These are phyloP conservation scores for Rhizophora apiculata DNA, from an alignment of 345 rosid genomes.

Conservation along the genomic window DNA sequence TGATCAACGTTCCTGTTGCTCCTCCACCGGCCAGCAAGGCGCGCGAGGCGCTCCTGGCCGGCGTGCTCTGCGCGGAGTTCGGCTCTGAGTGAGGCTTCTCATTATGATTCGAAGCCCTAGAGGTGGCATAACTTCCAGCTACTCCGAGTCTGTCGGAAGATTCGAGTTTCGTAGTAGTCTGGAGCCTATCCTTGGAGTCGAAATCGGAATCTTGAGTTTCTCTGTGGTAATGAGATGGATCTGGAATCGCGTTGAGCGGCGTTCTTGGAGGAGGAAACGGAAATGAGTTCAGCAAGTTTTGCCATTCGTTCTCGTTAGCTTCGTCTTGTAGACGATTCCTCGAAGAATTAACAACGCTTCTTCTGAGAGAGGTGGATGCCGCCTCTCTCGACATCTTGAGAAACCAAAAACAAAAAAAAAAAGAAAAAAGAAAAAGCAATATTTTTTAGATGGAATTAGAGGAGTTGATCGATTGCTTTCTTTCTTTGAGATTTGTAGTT, in stretches of 20 bases:
- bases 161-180: constrained; percentile 24
- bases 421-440: too few relatives aligned
- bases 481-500: too few relatives aligned
- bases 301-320: constrained; percentile 63
- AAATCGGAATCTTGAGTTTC: constrained; percentile 27
- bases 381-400: constrained; percentile 39
- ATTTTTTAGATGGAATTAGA: too few relatives aligned
- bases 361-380: constrained; percentile 25
- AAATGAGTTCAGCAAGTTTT: constrained; percentile 27
- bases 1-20: background rate
- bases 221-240: constrained; percentile 59
- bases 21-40: constrained; percentile 46
- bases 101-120: constrained; percentile 42
- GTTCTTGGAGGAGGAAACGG: constrained; percentile 65
- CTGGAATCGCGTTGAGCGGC: constrained; percentile 70
- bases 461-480: too few relatives aligned
- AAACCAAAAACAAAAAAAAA: background rate
- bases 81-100: constrained; percentile 59
- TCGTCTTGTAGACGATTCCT: constrained; percentile 29
- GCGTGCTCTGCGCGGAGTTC: constrained; percentile 68
- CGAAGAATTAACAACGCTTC: constrained; percentile 21
- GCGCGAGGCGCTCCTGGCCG: constrained; percentile 57
- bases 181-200: constrained; percentile 36
- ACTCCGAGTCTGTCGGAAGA: constrained; percentile 8
- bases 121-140: constrained; percentile 34